Base-by-base conservation (phyloP, 352 stramenopile species). In the Plasmopara halstedii region DNA sequence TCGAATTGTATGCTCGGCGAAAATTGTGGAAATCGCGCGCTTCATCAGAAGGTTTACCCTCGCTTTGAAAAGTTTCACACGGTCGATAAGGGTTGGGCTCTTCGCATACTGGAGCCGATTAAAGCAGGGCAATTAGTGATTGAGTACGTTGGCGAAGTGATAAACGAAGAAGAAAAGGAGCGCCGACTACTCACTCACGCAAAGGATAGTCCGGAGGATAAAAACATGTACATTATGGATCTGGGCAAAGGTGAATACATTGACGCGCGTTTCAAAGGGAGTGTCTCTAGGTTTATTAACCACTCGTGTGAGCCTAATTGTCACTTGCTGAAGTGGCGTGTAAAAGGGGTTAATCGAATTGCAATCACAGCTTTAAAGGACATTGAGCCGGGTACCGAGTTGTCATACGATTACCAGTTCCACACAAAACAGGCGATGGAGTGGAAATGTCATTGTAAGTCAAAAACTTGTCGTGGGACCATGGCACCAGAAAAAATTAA, bases 231-330 rank as follows among this genome's bases (percentile, higher is more conserved):
- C 64, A 84, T 98, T 45, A 98, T 98, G 92, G 73, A 90, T 50
- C 64, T 97, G 10, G 80, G 71, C 21, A 88, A 95, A 42, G 83
- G 86, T 32, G 88, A 87, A 64, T 98, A 95, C 67, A 96, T 99
- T 32, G 95, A 99, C 64, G 95, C 94, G 17, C 80, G 89, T 4
- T 83, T 91, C 51, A 87, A 95, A 52, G 95, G 95, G 15, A 95
- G 89, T 45, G 81, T 97, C 19, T 97, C 94, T 17, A 84, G 95
- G 19, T 98, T 97, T 64, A 98, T 98, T 62, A 98, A 99, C 64
- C 95, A 99, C 67, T 96, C 85, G 9, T 99, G 94, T 55, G 83
- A 97, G 23, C 95, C 95, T 0, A 99, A 98, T 60, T 98, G 92
- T 60, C 77, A 86, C 11, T 64, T 98, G 26, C 68, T 98, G 54